Percentiles rank a stretch among this genome's conserved stretches.
phyloP scores from a whole-genome alignment of 495 filamentous ascomycete species.

The Penicillium crystallinum region DNA sequence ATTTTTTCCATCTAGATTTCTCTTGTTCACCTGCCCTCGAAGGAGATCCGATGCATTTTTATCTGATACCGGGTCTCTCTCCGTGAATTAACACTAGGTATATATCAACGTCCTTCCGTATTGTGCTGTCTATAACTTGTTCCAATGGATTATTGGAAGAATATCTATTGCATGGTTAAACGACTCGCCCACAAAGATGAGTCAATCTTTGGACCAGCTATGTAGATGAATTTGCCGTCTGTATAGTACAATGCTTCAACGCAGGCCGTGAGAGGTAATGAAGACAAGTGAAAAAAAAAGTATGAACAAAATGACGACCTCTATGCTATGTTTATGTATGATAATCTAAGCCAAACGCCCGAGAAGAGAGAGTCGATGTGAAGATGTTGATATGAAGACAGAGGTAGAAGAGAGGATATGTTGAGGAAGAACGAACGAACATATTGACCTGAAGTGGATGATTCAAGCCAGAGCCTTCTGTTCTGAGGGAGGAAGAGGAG shows the following conservation, averaged over 20 bases:
- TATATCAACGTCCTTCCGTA: too few relatives aligned
- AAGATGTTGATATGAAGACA: slow-evolving; percentile 31
- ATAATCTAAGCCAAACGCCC: slow-evolving; percentile 42
- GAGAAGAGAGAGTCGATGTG: slow-evolving; percentile 43
- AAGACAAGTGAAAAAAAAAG: slow-evolving; percentile 20
- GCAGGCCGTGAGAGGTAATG: not conserved
- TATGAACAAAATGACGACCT: slow-evolving; percentile 20
- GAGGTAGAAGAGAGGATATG: slow-evolving; percentile 11
- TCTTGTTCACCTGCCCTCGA: too few relatives aligned
- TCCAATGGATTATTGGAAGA: too few relatives aligned
- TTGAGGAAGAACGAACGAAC: slow-evolving; percentile 8
- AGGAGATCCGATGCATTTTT: too few relatives aligned
- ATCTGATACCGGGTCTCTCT: too few relatives aligned
- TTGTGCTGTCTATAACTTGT: too few relatives aligned
- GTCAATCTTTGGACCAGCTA: not conserved
- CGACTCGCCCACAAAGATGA: not conserved
- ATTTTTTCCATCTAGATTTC: too few relatives aligned
- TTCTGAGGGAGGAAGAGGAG: slow-evolving; percentile 38
- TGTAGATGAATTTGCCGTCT: not conserved
- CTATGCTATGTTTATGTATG: slow-evolving; percentile 38
- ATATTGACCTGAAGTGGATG: not conserved
- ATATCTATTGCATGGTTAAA: too few relatives aligned
- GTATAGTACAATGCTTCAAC: slow-evolving; percentile 3
- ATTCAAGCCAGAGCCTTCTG: slow-evolving; percentile 43
- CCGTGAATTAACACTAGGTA: too few relatives aligned